A percentile compares a stretch with the other conserved stretches of the same genome.
Conservation (phyloP, 2,329 filamentous ascomycete genomes). For the Neurospora sp. region DNA sequence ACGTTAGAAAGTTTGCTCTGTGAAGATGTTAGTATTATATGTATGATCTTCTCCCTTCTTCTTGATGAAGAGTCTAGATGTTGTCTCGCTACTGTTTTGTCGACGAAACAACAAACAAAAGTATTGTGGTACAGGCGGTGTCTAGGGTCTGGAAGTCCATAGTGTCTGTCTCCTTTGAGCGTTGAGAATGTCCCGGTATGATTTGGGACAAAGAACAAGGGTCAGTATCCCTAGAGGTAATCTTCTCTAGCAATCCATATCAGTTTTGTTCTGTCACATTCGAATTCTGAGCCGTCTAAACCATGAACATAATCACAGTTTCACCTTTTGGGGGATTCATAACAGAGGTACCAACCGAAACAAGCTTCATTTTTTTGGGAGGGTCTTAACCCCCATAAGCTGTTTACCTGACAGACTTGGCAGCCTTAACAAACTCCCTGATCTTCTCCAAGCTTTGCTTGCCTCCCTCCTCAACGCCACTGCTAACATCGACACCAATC, state of each 20-base stretch:
- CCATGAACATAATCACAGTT: neutral
- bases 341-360: neutral
- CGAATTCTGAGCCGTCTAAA: neutral
- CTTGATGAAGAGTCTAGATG: neutral
- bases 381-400: neutral
- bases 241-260: neutral
- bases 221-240: neutral
- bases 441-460: conserved; percentile 77
- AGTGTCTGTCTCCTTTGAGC: neutral
- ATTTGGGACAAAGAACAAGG: neutral
- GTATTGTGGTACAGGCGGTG: neutral
- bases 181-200: neutral
- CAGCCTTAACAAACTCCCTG: conserved; percentile 64
- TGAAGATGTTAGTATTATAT: neutral
- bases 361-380: neutral
- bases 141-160: neutral
- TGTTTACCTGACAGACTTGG: conserved; percentile 48
- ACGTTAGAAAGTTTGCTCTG: neutral
- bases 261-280: neutral
- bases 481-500: conserved; percentile 84
- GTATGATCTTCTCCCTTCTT: neutral
- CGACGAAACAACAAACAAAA: neutral
- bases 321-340: neutral
- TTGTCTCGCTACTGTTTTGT: neutral
- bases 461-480: conserved; percentile 79